Base-by-base conservation (phyloP, 2,329 filamentous ascomycete genomes). In the Ophiostoma sp. region DNA sequence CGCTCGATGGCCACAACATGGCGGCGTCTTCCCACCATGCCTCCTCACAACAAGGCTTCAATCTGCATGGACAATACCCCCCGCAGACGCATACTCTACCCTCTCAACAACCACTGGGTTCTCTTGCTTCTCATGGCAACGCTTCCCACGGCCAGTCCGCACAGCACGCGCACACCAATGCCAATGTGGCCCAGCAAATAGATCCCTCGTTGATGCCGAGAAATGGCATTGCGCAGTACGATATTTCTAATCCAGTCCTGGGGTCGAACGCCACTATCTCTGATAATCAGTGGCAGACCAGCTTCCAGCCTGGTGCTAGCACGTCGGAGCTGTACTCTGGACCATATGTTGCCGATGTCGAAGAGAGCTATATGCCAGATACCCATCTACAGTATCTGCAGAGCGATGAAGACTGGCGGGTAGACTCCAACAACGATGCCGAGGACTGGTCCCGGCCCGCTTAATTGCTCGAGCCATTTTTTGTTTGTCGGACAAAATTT, bases 341-440 rank as follows among this genome's bases (percentile, higher is more conserved):
- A 57, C 75, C 75, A 41, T 77, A 72, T 65, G 73, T 75, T 23
- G 67, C 74, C 33, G 75, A 76, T n/a, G 70, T 76, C 11, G 73
- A 76, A 13, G 76, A 77, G 68, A 75, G 73, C n/a, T 73, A 76
- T 36, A 72, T 75, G 10, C 71, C 74, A 27, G 72, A 73, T 10
- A 23, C 41, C 0, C 72, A 74, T 54, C 35, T 73, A 20, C 72
- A 73, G 23, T 74, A 73, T 54, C 70, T 73, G 5, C 72, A 70
- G 6, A 75, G 74, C 20, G 73, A 74, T 1, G 73, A 74, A 4
- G 74, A 76, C 31, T 78, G 77, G 77, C 75, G 75, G 36, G 72
- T 76, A 15, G 74, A 76, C 67, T 66, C 73, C 7, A 69, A 75
- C 7, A 64, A 71, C 23, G 73, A 75, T 8, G 72, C 69, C 10